Percentiles rank a stretch among this genome's conserved stretches.
These are phyloP conservation scores for Paratinospora sagittata DNA, from an alignment of 164 flowering plant species.

Conservation along the genomic window DNA sequence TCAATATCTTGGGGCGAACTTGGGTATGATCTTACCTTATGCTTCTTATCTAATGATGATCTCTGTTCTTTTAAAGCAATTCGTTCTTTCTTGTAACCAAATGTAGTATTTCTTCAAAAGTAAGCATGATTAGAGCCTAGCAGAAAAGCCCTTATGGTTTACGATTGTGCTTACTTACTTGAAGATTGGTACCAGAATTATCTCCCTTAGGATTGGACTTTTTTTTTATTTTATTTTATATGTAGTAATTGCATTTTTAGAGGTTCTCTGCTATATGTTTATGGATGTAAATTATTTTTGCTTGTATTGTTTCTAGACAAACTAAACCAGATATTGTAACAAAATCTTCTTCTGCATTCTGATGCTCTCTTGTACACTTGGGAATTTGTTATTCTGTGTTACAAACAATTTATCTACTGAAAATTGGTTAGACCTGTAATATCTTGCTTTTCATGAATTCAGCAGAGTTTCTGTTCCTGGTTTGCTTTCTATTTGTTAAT, in stretches of 20 bases:
- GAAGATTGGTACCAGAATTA: neutral
- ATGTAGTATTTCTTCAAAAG: neutral
- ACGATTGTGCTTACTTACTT: neutral
- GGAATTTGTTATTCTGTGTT: neutral
- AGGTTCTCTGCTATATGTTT: neutral
- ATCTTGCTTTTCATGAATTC: neutral
- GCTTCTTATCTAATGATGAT: neutral
- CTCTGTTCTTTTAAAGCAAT: neutral
- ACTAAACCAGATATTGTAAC: neutral
- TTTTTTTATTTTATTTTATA: neutral
- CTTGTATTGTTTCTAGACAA: neutral
- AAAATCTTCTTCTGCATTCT: neutral
- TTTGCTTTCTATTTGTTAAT: neutral
- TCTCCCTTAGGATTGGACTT: neutral
- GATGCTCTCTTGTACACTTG: neutral
- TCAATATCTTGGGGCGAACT: neutral
- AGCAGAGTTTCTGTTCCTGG: neutral
- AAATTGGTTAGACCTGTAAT: neutral
- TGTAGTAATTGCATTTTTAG: neutral
- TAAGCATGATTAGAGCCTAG: neutral
- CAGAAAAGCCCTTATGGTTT: neutral
- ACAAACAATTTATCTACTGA: neutral
- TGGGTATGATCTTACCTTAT: neutral
- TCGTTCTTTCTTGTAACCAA: neutral
- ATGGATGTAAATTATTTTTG: neutral